Base-by-base conservation (phyloP, 306 rosid species). In the Ceratonia siliqua region DNA sequence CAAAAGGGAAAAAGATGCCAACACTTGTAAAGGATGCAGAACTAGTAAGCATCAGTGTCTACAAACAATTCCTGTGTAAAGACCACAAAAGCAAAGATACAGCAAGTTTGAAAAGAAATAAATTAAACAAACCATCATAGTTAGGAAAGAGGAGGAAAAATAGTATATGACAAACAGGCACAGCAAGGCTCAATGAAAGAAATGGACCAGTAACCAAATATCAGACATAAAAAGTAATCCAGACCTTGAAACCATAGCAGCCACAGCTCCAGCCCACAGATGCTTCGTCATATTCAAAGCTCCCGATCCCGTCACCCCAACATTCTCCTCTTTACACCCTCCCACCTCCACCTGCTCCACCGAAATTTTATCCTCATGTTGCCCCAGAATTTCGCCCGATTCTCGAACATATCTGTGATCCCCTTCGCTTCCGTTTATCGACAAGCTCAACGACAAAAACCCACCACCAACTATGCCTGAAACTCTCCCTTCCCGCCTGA, bases 161-260 rank as follows among this genome's bases (percentile, higher is more conserved):
- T 5, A 38, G 17, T 46, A 62, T 0, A n/a, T 38, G 49, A 20
- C 27, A 17, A 6, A 41, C 11, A 11, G 32, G 32, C 32, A 28
- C 32, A 28, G 32, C 32, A 1, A 42, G n/a, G n/a, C n/a, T 42
- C n/a, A 42, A 42, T n/a, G 4, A 2, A 18, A 18, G 14, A 5
- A 62, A 62, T 36, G 32, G n/a, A 27, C 59, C 43, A 59, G 45
- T 59, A 35, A 5, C 53, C 54, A 55, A 78, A 18, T 35, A 69
- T 20, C 2, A n/a, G 21, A 42, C 36, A 73, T 67, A 12, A 20
- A 25, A 52, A 78, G 32, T 13, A 43, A 6, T 17, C 10, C 74
- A 62, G 58, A 94, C 99, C 98, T 92, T 50, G 99, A 92, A 80
- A 95, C 93, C 99, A 95, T 92, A 82, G 99, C 98, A 4, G 98